Evolutionary conservation across 768 basidiomycete species (phyloP).

Genomic region (Mrakia hoshinonis): DNA sequence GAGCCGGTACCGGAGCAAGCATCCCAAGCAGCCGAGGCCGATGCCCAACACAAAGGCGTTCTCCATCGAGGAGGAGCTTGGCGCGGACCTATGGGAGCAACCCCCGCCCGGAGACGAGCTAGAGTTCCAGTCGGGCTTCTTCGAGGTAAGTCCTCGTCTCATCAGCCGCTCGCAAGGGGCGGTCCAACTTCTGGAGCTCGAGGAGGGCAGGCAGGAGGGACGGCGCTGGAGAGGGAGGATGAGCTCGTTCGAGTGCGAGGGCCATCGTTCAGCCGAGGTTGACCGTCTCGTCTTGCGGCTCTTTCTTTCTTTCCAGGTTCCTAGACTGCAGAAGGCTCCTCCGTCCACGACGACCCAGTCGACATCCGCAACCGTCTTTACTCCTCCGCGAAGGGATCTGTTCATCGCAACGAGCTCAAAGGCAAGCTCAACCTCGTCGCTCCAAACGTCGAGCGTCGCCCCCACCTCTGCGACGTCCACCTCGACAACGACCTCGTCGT

Average conservation of each 20-base stretch:
- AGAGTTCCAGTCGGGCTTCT: not conserved
- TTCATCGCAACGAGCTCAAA: not conserved
- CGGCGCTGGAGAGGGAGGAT: not conserved
- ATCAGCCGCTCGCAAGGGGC: no score
- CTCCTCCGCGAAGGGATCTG: not conserved
- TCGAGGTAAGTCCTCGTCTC: not conserved
- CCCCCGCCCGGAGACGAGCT: not conserved
- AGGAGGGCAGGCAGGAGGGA: not conserved
- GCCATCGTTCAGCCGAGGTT: not conserved
- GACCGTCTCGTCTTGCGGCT: not conserved
- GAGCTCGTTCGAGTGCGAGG: not conserved
- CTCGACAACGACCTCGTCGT: not conserved
- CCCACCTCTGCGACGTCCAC: not conserved
- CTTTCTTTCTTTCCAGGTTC: not conserved
- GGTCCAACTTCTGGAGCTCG: no score
- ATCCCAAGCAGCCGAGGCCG: not conserved
- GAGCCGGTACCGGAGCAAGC: no score
- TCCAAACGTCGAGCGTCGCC: not conserved
- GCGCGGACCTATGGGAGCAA: not conserved
- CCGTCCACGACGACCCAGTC: not conserved
- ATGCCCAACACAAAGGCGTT: not conserved
- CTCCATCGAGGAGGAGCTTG: not conserved
- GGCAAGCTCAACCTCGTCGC: not conserved
- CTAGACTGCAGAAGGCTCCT: not conserved
- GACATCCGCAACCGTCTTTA: not conserved